Evolutionary conservation across 331 rosid species (phyloP).

Genomic region (Prunus yedoensis): DNA sequence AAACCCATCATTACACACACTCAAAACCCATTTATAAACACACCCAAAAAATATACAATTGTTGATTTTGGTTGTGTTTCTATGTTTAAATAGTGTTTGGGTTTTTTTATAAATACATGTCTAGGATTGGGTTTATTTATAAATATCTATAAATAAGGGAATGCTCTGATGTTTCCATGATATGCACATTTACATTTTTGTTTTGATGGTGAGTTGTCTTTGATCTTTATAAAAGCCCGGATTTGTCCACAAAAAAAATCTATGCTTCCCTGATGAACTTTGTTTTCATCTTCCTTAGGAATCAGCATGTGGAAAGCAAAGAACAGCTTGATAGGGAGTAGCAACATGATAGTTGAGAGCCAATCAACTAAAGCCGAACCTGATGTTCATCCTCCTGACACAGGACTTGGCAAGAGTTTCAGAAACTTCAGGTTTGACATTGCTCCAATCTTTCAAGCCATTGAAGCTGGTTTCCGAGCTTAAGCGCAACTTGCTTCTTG

Average conservation of each 20-base stretch:
- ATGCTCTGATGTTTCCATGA: no score
- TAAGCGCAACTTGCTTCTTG: conserved; percentile 34
- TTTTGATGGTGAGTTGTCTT: background rate
- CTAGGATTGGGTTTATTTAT: no score
- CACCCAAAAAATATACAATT: no score
- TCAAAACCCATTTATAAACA: no score
- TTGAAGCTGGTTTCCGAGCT: conserved; percentile 64
- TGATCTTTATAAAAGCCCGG: background rate
- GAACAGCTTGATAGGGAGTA: conserved; percentile 59
- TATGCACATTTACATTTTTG: no score
- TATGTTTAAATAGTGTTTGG: no score
- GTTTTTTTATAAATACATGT: no score
- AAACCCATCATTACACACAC: no score
- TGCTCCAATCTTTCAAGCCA: conserved; percentile 59
- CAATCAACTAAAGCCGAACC: conserved; percentile 55
- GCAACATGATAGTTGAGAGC: conserved; percentile 43
- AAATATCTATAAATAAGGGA: no score
- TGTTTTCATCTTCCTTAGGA: conserved; percentile 43
- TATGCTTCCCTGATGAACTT: conserved; percentile 23
- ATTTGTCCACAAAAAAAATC: background rate
- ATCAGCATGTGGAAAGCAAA: conserved; percentile 79
- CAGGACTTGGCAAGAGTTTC: conserved; percentile 63
- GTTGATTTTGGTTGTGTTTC: no score
- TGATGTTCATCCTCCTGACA: conserved; percentile 36
- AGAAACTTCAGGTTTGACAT: conserved; percentile 71